These are phyloP conservation scores for Alternaria sp. DNA, from an alignment of 2,329 filamentous ascomycete genomes.

Conservation along the genomic window DNA sequence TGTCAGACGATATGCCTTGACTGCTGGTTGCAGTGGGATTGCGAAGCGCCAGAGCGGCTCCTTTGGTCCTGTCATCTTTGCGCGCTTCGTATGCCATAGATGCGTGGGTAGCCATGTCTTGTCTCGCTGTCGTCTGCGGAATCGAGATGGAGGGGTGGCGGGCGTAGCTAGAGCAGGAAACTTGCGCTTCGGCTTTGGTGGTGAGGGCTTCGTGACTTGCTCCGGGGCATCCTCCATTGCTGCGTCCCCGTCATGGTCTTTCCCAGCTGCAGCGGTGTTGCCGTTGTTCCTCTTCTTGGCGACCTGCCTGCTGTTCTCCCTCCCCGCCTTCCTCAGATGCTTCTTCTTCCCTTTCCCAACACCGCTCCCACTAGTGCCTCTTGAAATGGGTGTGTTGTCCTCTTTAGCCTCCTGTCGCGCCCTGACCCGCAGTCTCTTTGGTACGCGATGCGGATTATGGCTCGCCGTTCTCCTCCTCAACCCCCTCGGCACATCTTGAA, in stretches of 20 bases:
- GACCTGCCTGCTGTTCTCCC: conserved; percentile 73
- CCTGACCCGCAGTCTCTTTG: conserved; percentile 75
- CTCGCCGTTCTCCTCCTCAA: conserved; percentile 89
- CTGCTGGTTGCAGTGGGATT: conserved; percentile 82
- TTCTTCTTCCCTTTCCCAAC: conserved; percentile 53
- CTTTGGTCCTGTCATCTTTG: conserved; percentile 82
- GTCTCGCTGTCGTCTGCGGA: conserved; percentile 82
- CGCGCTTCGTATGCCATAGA: conserved; percentile 90
- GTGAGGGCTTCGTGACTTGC: conserved; percentile 24
- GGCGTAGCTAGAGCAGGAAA: conserved; percentile 76
- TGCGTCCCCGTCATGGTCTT: conserved; percentile 14
- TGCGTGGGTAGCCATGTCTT: conserved; percentile 98
- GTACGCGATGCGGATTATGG: conserved; percentile 92
- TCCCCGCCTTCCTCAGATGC: conserved; percentile 77
- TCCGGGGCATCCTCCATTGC: conserved; percentile 11
- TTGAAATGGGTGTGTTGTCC: conserved; percentile 88
- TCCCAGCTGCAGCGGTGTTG: conserved; percentile 35
- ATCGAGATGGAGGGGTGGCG: conserved; percentile 71
- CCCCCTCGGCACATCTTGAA: conserved; percentile 87
- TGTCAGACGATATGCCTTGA: conserved; percentile 88
- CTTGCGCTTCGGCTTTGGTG: conserved; percentile 69
- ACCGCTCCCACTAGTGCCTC: conserved; percentile 69
- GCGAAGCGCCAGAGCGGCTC: conserved; percentile 90
- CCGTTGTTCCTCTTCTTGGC: conserved; percentile 47
- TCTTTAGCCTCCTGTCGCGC: conserved; percentile 80